Evolutionary conservation across 2,329 filamentous ascomycete genomes (phyloP).

Genomic region (Lasiodiplodia citricola): DNA sequence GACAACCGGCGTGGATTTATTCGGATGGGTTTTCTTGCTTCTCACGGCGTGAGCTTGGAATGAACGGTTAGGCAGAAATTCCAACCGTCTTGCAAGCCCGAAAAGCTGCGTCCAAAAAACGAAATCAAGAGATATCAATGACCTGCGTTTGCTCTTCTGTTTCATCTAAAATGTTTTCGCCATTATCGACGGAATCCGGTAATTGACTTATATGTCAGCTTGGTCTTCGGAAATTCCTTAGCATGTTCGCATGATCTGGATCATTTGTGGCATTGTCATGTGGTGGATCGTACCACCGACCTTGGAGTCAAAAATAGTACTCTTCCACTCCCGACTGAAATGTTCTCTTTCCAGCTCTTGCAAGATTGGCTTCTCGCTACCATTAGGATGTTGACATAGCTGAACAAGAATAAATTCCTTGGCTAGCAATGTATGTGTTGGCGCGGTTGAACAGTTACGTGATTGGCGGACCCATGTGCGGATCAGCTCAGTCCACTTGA

Average conservation of each 20-base stretch:
- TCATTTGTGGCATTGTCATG: background rate
- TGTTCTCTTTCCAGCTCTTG: background rate
- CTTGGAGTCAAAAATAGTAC: background rate
- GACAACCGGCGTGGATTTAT: conserved; percentile 26
- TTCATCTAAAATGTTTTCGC: background rate
- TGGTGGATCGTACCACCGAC: background rate
- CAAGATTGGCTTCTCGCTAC: background rate
- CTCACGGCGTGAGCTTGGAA: conserved; percentile 24
- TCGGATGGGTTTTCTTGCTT: conserved; percentile 25
- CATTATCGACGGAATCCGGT: background rate
- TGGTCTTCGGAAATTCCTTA: background rate
- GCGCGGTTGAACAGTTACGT: background rate
- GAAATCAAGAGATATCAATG: conserved; percentile 23
- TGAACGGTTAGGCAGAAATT: conserved; percentile 24
- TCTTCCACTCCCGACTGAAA: background rate
- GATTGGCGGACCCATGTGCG: background rate
- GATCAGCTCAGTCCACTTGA: background rate
- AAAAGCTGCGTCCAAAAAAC: conserved; percentile 25
- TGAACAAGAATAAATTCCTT: background rate
- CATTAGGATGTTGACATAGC: background rate
- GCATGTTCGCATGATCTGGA: background rate
- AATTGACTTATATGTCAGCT: background rate
- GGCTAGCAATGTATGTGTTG: background rate
- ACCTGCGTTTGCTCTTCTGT: background rate
- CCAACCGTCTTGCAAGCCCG: conserved; percentile 15